Conservation (phyloP, 352 stramenopile genomes). For the Phytophthora palmivora region DNA sequence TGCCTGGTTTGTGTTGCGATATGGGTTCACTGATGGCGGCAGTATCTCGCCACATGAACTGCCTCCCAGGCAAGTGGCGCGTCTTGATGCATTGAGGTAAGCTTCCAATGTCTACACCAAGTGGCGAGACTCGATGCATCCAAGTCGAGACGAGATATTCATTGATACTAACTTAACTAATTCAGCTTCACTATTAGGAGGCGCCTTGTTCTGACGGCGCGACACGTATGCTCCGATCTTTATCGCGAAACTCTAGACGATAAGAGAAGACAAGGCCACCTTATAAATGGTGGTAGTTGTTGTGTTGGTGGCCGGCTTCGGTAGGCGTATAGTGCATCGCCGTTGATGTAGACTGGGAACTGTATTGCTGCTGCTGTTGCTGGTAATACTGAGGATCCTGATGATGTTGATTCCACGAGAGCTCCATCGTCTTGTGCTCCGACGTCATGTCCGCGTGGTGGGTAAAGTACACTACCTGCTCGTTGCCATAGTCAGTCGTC, state of each 20-base stretch:
- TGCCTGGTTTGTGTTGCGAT: constrained; percentile 13
- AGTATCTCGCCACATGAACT: constrained; percentile 15
- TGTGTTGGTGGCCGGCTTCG: constrained; percentile 18
- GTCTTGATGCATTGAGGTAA: background rate
- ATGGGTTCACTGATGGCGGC: constrained; percentile 19
- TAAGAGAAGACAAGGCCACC: constrained; percentile 15
- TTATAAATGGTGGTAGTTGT: constrained; percentile 35
- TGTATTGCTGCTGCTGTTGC: constrained; percentile 27
- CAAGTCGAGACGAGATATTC: constrained; percentile 9
- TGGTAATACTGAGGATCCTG: constrained; percentile 17
- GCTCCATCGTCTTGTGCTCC: constrained; percentile 35
- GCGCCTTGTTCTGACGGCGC: constrained; percentile 1
- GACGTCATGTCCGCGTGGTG: constrained; percentile 21
- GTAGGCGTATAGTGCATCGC: constrained; percentile 21
- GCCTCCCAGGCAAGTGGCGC: background rate
- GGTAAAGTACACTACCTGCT: constrained; percentile 31
- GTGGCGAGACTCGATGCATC: background rate
- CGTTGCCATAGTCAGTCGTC: constrained; percentile 27
- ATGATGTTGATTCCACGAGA: constrained; percentile 36
- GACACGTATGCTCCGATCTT: constrained; percentile 18
- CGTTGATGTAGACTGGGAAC: constrained; percentile 10
- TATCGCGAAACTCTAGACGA: constrained; percentile 15
- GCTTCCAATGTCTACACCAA: background rate
- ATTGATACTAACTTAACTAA: constrained; percentile 43
- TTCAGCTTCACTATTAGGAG: constrained; percentile 28